These are phyloP conservation scores for Pichia cephalocereana DNA, from an alignment of 805 yeast genomes.

Conservation along the genomic window DNA sequence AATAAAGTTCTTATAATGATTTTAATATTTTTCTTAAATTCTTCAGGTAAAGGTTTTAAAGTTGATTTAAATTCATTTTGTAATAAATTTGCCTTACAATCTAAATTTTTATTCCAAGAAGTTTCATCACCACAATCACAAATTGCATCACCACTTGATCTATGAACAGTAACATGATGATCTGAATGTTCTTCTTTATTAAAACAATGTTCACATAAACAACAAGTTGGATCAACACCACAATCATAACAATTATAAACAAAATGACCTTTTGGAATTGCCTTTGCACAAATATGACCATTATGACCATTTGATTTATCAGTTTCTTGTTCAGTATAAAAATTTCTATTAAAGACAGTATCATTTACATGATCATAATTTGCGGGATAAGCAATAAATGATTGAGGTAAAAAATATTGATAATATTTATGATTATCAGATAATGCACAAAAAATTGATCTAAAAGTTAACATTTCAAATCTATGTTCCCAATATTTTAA, in stretches of 20 bases:
- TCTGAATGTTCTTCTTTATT: slow-evolving; percentile 57
- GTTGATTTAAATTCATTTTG: slow-evolving; percentile 3
- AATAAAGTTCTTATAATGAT: slow-evolving; percentile 24
- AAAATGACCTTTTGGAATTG: slow-evolving; percentile 52
- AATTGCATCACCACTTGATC: slow-evolving; percentile 45
- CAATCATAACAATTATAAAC: slow-evolving; percentile 70
- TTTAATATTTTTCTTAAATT: slow-evolving; percentile 16
- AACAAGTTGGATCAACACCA: slow-evolving; percentile 72
- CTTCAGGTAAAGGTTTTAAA: slow-evolving; percentile 11
- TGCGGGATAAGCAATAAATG: slow-evolving; percentile 15
- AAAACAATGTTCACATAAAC: slow-evolving; percentile 65
- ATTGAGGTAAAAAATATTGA: slow-evolving; percentile 3
- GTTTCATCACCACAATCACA: slow-evolving; percentile 70
- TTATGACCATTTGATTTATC: slow-evolving; percentile 31
- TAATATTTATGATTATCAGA: slow-evolving; percentile 7
- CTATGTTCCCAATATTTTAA: slow-evolving; percentile 1
- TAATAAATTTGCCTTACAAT: slow-evolving; percentile 33
- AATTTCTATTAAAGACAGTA: slow-evolving; percentile 13
- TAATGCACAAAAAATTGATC: slow-evolving; percentile 11
- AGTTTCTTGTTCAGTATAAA: slow-evolving; percentile 14
- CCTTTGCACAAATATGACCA: slow-evolving; percentile 62
- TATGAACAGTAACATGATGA: slow-evolving; percentile 52
- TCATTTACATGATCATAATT: slow-evolving; percentile 18
- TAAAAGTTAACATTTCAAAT: slow-evolving; percentile 6
- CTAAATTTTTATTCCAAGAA: slow-evolving; percentile 47